phyloP scores from a whole-genome alignment of 306 rosid genomes.

The Cicer pinnatifidum region DNA sequence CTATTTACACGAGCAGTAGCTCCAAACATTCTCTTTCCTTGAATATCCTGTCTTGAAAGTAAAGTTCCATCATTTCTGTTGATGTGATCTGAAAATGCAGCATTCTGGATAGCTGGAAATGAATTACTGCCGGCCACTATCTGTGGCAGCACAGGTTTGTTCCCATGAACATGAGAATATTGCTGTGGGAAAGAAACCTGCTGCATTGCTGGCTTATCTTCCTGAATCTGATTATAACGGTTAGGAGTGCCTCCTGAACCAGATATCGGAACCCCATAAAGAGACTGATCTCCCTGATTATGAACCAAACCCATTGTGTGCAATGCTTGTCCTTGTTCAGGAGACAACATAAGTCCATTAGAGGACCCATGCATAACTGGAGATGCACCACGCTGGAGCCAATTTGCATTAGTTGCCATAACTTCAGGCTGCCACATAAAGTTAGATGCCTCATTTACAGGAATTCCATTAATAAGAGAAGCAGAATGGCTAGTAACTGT shows the following conservation, averaged over 20 bases:
- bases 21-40: constrained; percentile 62
- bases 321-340: constrained; percentile 80
- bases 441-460: constrained; percentile 75
- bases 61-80: constrained; percentile 65
- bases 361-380: constrained; percentile 76
- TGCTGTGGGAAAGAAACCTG: constrained; percentile 59
- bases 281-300: constrained; percentile 83
- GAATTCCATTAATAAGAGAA: constrained; percentile 71
- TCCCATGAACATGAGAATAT: constrained; percentile 72
- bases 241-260: constrained; percentile 69
- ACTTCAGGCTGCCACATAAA: constrained; percentile 74
- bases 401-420: constrained; percentile 64
- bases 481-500: constrained; percentile 66
- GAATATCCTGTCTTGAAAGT: constrained; percentile 65
- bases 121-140: constrained; percentile 54
- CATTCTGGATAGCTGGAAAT: constrained; percentile 63
- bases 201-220: constrained; percentile 64
- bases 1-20: constrained; percentile 57
- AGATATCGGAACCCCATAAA: constrained; percentile 80
- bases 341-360: constrained; percentile 67
- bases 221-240: constrained; percentile 66
- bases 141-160: constrained; percentile 68
- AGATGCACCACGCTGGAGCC: constrained; percentile 78
- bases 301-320: constrained; percentile 73
- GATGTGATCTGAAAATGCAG: constrained; percentile 63